These are phyloP conservation scores for Neonectria ditissima DNA, from an alignment of 2,329 filamentous ascomycete species.

Conservation along the genomic window DNA sequence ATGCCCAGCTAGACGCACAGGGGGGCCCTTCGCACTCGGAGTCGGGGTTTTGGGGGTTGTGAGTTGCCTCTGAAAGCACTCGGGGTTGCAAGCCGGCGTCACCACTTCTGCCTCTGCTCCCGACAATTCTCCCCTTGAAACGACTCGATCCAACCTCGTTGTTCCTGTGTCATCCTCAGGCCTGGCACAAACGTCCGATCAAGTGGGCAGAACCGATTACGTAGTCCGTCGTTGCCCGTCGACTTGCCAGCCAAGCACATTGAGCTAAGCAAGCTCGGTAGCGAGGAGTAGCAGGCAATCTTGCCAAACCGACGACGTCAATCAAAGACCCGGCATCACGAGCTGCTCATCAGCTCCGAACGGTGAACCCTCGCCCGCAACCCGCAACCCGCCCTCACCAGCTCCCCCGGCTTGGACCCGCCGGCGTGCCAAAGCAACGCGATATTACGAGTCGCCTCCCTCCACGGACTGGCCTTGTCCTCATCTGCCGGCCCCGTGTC, in stretches of 20 bases:
- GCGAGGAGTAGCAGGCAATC: slow-evolving; percentile 3
- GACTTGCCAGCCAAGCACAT: slow-evolving; percentile 6
- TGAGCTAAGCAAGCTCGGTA: slow-evolving; percentile 3
- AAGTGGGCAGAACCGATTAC: neutral
- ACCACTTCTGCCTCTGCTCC: slow-evolving; percentile 3
- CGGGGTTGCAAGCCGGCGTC: slow-evolving; percentile 15
- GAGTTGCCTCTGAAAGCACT: slow-evolving; percentile 29
- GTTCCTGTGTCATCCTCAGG: slow-evolving; percentile 4
- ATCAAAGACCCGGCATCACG: slow-evolving; percentile 17
- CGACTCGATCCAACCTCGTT: slow-evolving; percentile 14
- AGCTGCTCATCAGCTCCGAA: slow-evolving; percentile 11
- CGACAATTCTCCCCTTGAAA: slow-evolving; percentile 22
- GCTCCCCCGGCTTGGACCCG: slow-evolving; percentile 24
- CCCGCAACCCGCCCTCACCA: neutral
- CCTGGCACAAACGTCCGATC: neutral
- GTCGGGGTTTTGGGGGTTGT: slow-evolving; percentile 29
- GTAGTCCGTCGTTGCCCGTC: neutral
- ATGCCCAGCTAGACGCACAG: slow-evolving; percentile 11
- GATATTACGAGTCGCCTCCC: slow-evolving; percentile 22
- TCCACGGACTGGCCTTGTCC: slow-evolving; percentile 14
- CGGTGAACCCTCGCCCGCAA: slow-evolving; percentile 1
- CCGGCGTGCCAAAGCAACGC: slow-evolving; percentile 28
- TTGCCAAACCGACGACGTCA: slow-evolving; percentile 41
- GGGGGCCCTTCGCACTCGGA: slow-evolving; percentile 35
- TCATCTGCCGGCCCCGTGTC: slow-evolving; percentile 6